A percentile compares a stretch with the other conserved stretches of the same genome.
phyloP scores from a whole-genome alignment of 2,329 filamentous ascomycete species.

The Pseudogymnoascus sp. region DNA sequence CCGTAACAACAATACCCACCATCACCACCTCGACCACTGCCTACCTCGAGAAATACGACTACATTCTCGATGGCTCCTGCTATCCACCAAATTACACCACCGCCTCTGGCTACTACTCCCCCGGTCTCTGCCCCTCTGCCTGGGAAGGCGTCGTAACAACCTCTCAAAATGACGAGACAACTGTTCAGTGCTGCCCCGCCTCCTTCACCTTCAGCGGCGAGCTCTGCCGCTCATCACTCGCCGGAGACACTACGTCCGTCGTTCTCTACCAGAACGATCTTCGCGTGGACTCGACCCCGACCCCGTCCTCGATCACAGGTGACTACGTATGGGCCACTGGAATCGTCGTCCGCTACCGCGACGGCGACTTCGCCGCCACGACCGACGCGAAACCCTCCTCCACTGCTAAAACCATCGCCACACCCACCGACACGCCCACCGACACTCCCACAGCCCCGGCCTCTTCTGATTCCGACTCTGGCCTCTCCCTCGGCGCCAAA shows the following conservation, averaged over 20 bases:
- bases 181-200: not conserved
- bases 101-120: not conserved
- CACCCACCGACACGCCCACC: not conserved
- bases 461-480: slow-evolving; percentile 2
- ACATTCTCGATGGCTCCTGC: not conserved
- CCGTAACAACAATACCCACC: slow-evolving; percentile 12
- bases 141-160: not conserved
- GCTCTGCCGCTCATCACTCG: not conserved
- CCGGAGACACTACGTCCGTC: not conserved
- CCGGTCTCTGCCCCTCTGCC: not conserved
- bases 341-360: not conserved
- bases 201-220: not conserved
- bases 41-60: not conserved
- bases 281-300: not conserved
- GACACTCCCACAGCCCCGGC: not conserved
- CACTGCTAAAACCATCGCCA: not conserved
- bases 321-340: not conserved
- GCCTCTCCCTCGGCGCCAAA: slow-evolving; percentile 22
- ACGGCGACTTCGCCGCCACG: not conserved
- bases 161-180: not conserved
- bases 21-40: not conserved
- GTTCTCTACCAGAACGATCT: not conserved
- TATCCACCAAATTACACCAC: not conserved
- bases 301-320: not conserved
- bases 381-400: not conserved